phyloP scores from a whole-genome alignment of 139 green algal species.

The Picochlorum sp. region DNA sequence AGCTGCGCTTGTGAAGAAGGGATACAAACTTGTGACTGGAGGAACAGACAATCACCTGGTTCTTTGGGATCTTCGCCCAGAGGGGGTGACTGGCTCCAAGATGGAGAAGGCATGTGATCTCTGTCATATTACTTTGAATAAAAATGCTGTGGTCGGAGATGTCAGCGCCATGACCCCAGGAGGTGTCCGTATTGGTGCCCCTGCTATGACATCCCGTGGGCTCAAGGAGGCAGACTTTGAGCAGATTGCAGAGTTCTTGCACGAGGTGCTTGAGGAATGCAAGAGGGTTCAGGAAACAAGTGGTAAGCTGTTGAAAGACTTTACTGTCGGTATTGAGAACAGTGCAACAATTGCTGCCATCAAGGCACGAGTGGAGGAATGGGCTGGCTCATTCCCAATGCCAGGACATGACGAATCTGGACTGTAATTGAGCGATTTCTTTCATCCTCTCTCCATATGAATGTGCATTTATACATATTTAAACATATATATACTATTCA shows the following conservation, averaged over 20 bases:
- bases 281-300: constrained; percentile 63
- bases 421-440: constrained; percentile 5
- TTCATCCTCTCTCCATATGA: background rate
- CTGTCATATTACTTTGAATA: constrained; percentile 86
- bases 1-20: constrained; percentile 41
- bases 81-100: constrained; percentile 71
- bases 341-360: constrained; percentile 33
- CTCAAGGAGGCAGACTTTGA: constrained; percentile 39
- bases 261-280: constrained; percentile 52
- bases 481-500: background rate
- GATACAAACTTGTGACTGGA: constrained; percentile 74
- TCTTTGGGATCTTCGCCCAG: constrained; percentile 77
- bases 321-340: constrained; percentile 23
- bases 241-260: constrained; percentile 43
- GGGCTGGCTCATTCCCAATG: constrained; percentile 45
- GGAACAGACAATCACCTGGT: constrained; percentile 85
- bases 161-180: constrained; percentile 67
- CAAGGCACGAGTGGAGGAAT: constrained; percentile 35
- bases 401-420: constrained; percentile 42
- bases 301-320: constrained; percentile 12
- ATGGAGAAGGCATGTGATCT: constrained; percentile 81
- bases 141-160: constrained; percentile 84
- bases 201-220: constrained; percentile 75
- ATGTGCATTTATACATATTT: background rate
- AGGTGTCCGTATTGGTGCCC: constrained; percentile 71